A percentile compares a stretch with the other conserved stretches of the same genome.
Conservation (phyloP, 108 stramenopile genomes). For the Nannochloropsis salina region DNA sequence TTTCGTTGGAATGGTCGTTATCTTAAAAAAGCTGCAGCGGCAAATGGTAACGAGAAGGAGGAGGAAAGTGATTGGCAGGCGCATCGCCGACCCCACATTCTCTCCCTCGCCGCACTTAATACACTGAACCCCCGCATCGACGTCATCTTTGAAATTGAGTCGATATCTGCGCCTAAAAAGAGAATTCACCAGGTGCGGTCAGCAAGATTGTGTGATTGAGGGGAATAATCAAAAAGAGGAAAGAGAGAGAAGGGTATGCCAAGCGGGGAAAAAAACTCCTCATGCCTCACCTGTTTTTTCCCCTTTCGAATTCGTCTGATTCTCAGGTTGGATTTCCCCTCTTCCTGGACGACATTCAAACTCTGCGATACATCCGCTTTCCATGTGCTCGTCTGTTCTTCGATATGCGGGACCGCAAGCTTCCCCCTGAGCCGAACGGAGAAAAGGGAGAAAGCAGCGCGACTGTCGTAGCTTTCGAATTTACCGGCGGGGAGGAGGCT, state of each 20-base stretch:
- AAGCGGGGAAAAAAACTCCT: background rate
- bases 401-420: background rate
- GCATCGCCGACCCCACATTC: background rate
- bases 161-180: background rate
- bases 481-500: background rate
- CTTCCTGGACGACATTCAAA: background rate
- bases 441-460: background rate
- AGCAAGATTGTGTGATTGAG: background rate
- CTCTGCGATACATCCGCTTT: background rate
- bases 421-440: background rate
- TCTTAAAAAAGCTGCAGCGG: background rate
- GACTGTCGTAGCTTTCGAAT: background rate
- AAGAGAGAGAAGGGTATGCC: background rate
- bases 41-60: background rate
- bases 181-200: background rate
- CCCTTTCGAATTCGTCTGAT: background rate
- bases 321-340: background rate
- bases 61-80: background rate
- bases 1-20: background rate
- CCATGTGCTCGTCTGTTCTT: background rate
- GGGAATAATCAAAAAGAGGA: background rate
- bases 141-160: background rate
- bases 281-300: background rate
- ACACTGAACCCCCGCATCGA: background rate
- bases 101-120: background rate